Evolutionary conservation across 2,329 filamentous ascomycete genomes (phyloP), one percentile per base, ranked within the genome.

Genomic region (Exophiala phaeomuriformis): DNA sequence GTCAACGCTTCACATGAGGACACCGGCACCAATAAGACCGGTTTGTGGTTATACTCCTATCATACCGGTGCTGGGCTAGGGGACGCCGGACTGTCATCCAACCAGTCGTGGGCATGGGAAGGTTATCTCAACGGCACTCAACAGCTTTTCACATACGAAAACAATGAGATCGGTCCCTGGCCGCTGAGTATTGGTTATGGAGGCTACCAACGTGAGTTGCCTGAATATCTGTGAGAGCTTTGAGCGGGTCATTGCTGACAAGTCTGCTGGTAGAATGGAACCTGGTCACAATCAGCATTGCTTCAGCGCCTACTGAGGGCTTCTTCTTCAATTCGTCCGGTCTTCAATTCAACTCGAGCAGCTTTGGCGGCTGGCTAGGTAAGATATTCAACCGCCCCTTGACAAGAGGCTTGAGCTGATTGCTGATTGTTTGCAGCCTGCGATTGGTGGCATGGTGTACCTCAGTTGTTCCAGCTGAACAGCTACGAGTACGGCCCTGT

Each of bases 31-130:
- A 57, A 62, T 53, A 63, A 63, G 53, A 48, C 57, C 41, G 47
- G 51, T 12, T 46, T 63, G 30, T 63, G 51, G 41, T 33, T 63
- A n/a, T 58, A 56, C 50, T 61, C 57, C 10, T 58, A 61, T 41
- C 61, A 62, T 49, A 63, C 61, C n/a, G 61, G 61, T 39, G 60
- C 61, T 12, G 61, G 60, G 12, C 53, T 61, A 4, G 60, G 60
- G 28, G 55, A 56, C 47, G 61, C 59, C 5, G 60, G 51, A 10
- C 50, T 62, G 7, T 53, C 52, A 8, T 47, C 57, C 8, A 57
- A 59, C 53, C 51, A 51, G 36, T 51, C 53, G 5, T 40, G 12
- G 30, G 60, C 59, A 19, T 55, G 52, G 60, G 51, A 58, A 31
- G 58, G 52, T 42, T 62, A 60, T 36, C 44, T 62, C 41, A 63